Evolutionary conservation across 441 rosid species (phyloP).

Genomic region (Erodium trifolium): DNA sequence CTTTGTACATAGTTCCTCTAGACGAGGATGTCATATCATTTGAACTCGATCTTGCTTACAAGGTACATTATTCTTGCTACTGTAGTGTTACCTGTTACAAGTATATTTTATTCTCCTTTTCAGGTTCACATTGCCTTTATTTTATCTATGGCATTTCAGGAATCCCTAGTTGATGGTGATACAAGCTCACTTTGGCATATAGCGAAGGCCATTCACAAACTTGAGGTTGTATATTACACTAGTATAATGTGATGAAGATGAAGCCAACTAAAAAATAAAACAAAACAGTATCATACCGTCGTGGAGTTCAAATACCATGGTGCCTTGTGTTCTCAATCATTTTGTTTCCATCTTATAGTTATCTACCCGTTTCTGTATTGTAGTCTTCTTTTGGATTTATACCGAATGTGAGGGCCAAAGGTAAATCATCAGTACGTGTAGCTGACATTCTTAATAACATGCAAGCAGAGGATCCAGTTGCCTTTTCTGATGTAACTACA

Average conservation of each 20-base stretch:
- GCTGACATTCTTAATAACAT: slow-evolving; percentile 76
- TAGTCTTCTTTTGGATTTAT: slow-evolving; percentile 88
- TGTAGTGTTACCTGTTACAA: neutral
- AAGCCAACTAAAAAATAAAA: neutral
- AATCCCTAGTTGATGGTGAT: slow-evolving; percentile 80
- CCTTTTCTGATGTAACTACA: slow-evolving; percentile 59
- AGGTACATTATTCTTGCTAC: slow-evolving; percentile 34
- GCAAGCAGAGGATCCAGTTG: slow-evolving; percentile 91
- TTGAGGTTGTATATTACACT: slow-evolving; percentile 43
- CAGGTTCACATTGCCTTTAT: neutral
- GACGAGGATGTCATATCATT: slow-evolving; percentile 93
- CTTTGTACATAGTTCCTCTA: slow-evolving; percentile 67
- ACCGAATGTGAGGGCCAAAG: slow-evolving; percentile 89
- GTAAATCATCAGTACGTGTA: slow-evolving; percentile 79
- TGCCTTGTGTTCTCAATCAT: slow-evolving; percentile 7
- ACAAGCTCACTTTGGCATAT: slow-evolving; percentile 90
- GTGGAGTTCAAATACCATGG: slow-evolving; percentile 6
- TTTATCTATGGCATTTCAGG: slow-evolving; percentile 31
- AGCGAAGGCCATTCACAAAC: slow-evolving; percentile 94
- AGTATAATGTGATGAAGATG: neutral
- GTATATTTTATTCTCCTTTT: slow-evolving; percentile 2
- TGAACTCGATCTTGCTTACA: slow-evolving; percentile 66
- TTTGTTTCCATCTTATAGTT: slow-evolving; percentile 9
- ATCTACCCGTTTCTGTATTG: slow-evolving; percentile 12
- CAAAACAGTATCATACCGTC: neutral